Base-by-base conservation (phyloP, 345 rosid species). In the Aquilaria sinensis region DNA sequence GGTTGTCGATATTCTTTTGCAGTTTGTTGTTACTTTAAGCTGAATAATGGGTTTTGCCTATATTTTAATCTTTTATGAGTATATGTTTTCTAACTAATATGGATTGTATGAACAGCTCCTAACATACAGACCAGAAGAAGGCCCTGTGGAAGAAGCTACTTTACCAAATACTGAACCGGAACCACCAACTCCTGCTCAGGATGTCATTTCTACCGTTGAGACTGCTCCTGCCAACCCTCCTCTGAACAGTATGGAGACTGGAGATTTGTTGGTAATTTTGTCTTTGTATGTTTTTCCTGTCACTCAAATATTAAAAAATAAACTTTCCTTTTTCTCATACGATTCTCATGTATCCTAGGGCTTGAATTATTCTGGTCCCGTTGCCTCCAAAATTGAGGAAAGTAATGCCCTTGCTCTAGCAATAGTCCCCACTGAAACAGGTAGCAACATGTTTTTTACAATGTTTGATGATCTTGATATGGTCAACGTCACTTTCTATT, bases 351-450 rank as follows among this genome's bases (percentile, higher is more conserved):
- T 60, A 34, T 56, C 58, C 82, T 37, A 95, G 98, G 99, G 96
- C 70, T 78, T 95, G 78, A 75, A 72, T 75, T 65, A 63, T 74
- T 37, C 55, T 13, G 57, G 70, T n/a, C 70, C 87, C 56, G 63
- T 73, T 82, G 96, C 96, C 66, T 80, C 82, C 31, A 83, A 80
- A 14, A 89, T 95, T 46, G 98, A 95, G 70, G 90, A 91, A 68
- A 82, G 83, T 60, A 91, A 95, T 67, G 98, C 99, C 54, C 76
- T 89, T 73, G 92, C 99, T 70, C 74, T 95, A 67, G 99, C 98
- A 72, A 87, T 95, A 58, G 79, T 95, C 57, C 75, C 96, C 49
- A 49, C 77, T 16, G 98, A 86, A 74, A 73, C 83, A 53, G 78
- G 96, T 81, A 74, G 62, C 8, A 56, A 4, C 33, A 4, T 34